These are phyloP conservation scores for Diaporthe sp. DNA, from an alignment of 2,329 filamentous ascomycete species.

Conservation along the genomic window DNA sequence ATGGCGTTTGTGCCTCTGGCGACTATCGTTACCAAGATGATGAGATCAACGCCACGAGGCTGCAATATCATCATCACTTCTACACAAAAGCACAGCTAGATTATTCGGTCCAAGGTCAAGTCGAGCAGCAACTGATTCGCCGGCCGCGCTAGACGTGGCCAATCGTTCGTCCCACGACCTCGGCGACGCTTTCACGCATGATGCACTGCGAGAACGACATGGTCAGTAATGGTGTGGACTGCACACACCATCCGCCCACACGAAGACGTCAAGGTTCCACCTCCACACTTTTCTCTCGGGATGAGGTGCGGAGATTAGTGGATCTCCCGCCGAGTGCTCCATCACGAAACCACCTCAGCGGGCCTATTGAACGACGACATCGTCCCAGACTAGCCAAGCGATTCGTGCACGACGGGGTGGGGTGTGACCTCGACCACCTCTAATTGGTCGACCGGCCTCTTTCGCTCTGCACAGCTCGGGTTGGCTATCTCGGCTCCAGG, in stretches of 20 bases:
- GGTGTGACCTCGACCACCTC: constrained; percentile 15
- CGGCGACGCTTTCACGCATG: constrained; percentile 28
- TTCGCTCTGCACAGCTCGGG: constrained; percentile 7
- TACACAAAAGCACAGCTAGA: background rate
- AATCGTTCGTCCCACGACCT: constrained; percentile 29
- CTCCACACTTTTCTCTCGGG: constrained; percentile 30
- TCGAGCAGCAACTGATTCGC: background rate
- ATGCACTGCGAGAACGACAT: constrained; percentile 19
- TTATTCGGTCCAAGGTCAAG: background rate
- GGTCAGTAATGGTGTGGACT: constrained; percentile 23
- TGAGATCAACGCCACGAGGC: constrained; percentile 32
- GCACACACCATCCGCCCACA: constrained; percentile 30
- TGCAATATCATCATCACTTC: constrained; percentile 3
- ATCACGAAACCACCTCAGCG: constrained; percentile 30
- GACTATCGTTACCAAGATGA: constrained; percentile 25
- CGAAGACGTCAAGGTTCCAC: constrained; percentile 25
- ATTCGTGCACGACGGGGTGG: constrained; percentile 33
- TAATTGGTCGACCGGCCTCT: constrained; percentile 13
- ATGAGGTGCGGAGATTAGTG: constrained; percentile 33
- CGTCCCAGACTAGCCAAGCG: constrained; percentile 20
- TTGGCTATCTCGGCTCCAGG: constrained; percentile 27
- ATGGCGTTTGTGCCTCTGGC: constrained; percentile 21
- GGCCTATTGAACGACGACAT: constrained; percentile 30
- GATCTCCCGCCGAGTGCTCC: constrained; percentile 27
- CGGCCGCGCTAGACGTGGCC: constrained; percentile 31